Percentiles rank a stretch among this genome's conserved stretches.
phyloP scores from a whole-genome alignment of 495 filamentous ascomycete genomes.

The Hypoxylon perforatum region DNA sequence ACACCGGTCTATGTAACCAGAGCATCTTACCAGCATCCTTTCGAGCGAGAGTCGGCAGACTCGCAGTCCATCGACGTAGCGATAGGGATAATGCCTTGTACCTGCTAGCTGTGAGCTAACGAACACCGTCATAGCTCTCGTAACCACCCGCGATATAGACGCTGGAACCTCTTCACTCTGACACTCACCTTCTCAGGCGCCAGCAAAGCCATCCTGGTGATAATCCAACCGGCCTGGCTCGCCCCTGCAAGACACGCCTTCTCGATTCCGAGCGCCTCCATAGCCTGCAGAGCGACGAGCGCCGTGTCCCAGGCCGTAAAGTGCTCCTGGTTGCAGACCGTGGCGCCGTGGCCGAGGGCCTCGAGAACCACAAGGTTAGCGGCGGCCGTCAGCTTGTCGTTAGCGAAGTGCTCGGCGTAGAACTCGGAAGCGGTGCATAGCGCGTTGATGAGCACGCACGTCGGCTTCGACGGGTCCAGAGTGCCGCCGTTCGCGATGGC shows the following conservation, averaged over 20 bases:
- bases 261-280: constrained; percentile 63
- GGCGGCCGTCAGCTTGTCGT: constrained; percentile 54
- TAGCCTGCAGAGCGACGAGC: constrained; percentile 57
- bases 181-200: constrained; percentile 64
- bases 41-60: constrained; percentile 60
- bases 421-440: constrained; percentile 65
- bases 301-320: constrained; percentile 69
- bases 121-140: not conserved
- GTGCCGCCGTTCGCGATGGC: constrained; percentile 51
- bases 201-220: constrained; percentile 67
- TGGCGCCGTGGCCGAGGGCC: constrained; percentile 65
- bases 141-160: constrained; percentile 1
- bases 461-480: constrained; percentile 66
- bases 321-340: constrained; percentile 53
- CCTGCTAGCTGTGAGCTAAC: too few relatives aligned
- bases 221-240: constrained; percentile 73
- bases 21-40: constrained; percentile 64
- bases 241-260: constrained; percentile 69
- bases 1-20: not conserved
- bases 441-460: constrained; percentile 66
- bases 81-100: constrained; percentile 68
- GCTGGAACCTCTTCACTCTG: constrained; percentile 39
- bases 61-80: constrained; percentile 73
- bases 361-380: constrained; percentile 67
- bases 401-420: constrained; percentile 62